Evolutionary conservation across 2,329 filamentous ascomycete genomes (phyloP).

Genomic region (Mycosphaerella sp.): DNA sequence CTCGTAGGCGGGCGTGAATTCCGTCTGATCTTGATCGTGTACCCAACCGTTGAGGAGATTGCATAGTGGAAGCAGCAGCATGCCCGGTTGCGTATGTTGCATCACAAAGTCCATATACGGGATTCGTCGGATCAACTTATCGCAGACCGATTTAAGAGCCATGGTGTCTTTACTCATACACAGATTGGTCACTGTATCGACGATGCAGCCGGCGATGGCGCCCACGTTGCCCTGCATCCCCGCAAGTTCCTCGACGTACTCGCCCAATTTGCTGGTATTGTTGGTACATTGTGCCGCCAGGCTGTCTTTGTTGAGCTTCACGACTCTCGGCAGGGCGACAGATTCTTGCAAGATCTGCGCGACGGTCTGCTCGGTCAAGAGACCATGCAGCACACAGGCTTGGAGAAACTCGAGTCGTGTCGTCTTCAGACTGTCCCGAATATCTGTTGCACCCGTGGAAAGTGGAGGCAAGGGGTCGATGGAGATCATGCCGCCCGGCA

Average conservation of each 20-base stretch:
- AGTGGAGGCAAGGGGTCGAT: conserved; percentile 61
- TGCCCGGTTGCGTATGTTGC: conserved; percentile 63
- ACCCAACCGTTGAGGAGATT: conserved; percentile 70
- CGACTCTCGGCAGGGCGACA: conserved; percentile 65
- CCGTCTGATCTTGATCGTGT: conserved; percentile 73
- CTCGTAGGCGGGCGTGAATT: conserved; percentile 80
- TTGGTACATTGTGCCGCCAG: conserved; percentile 71
- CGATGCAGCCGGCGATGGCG: conserved; percentile 66
- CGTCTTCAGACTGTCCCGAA: conserved; percentile 54
- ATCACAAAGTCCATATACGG: conserved; percentile 67
- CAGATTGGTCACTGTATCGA: conserved; percentile 49
- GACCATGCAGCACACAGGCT: conserved; percentile 76
- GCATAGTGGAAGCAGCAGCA: conserved; percentile 67
- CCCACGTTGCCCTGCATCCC: conserved; percentile 88
- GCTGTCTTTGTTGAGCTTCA: conserved; percentile 69
- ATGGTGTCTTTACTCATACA: conserved; percentile 71
- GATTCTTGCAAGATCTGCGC: conserved; percentile 77
- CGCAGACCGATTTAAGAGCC: conserved; percentile 68
- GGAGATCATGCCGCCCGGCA: conserved; percentile 47
- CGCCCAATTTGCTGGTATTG: conserved; percentile 68
- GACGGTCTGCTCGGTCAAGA: conserved; percentile 74
- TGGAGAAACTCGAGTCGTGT: conserved; percentile 81
- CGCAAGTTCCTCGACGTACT: conserved; percentile 74
- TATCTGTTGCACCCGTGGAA: conserved; percentile 51
- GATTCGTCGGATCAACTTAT: conserved; percentile 64